Evolutionary conservation across 352 stramenopile species (phyloP).

Genomic region (Globisporangium uncinulatum): DNA sequence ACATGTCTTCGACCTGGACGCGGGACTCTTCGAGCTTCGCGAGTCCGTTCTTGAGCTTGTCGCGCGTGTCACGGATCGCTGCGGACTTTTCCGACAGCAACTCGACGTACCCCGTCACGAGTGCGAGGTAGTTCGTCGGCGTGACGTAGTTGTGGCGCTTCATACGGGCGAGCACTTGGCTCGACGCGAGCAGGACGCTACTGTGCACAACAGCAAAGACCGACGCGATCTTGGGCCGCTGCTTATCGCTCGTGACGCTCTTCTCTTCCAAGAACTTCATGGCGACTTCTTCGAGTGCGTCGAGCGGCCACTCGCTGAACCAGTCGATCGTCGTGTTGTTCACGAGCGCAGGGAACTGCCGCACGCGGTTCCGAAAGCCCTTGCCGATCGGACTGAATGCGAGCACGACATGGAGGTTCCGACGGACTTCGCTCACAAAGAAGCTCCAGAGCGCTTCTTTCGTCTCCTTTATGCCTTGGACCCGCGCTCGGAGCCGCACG

Average conservation of each 20-base stretch:
- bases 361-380: conserved; percentile 73
- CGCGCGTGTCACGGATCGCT: conserved; percentile 62
- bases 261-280: conserved; percentile 92
- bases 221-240: conserved; percentile 75
- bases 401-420: conserved; percentile 91
- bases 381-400: conserved; percentile 91
- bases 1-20: conserved; percentile 83
- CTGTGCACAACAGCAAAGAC: conserved; percentile 90
- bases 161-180: conserved; percentile 83
- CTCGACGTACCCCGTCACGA: conserved; percentile 90
- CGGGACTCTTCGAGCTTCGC: conserved; percentile 81
- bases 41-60: conserved; percentile 81
- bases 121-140: conserved; percentile 90
- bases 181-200: conserved; percentile 76
- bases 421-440: conserved; percentile 89
- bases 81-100: conserved; percentile 70
- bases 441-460: conserved; percentile 90
- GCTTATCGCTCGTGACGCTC: conserved; percentile 61
- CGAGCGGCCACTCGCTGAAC: conserved; percentile 91
- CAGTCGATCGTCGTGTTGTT: conserved; percentile 94
- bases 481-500: conserved; percentile 58
- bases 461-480: conserved; percentile 80
- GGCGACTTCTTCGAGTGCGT: conserved; percentile 90
- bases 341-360: conserved; percentile 91
- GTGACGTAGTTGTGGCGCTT: conserved; percentile 94